Evolutionary conservation across 495 filamentous ascomycete species (phyloP), one percentile per base, ranked within the genome.

Genomic region (Penicillium canescens): DNA sequence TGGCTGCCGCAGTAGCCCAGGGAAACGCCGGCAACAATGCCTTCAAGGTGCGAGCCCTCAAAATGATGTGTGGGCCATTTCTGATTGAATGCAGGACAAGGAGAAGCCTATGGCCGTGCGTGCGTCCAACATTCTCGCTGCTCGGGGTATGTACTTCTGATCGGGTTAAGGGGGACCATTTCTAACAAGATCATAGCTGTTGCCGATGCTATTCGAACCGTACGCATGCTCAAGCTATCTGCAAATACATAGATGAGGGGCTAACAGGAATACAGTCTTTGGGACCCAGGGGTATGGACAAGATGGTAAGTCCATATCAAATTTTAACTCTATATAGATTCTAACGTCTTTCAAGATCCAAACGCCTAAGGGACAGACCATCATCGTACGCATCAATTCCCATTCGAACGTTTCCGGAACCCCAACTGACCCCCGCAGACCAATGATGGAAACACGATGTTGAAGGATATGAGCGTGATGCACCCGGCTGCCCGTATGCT

Each of bases 401-500:
- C 41, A 37, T 43, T 50, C 49, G 37, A 43, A 23, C 38, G 14
- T 24, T 14, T 42, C 48, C 47, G 46, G 41, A 40, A 31, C 50
- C 45, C 46, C 26, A 52, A 56, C 52, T 69, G 44, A 55, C 63
- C 50, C 63, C 57, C 58, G 56, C 60, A 82, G 77, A 97, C 93
- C 60, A 98, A 98, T 77, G 94, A 98, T 74, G 94, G 94, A 71
- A 96, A 94, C 76, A 98, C 94, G 35, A 98, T 98, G 91, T 76
- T 98, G 66, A 94, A 87, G 73, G 90, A 92, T 79, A 98, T 98
- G 94, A 88, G 89, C 60, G 95, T 98, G 46, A 89, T 98, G 91
- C 94, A 98, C 71, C 94, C 94, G 35, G 92, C 94, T 50, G 94
- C 94, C 38, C 94, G 95, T 78, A 98, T 98, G 94, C 85, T 98